These are phyloP conservation scores for Wickerhamiella parazyma DNA, from an alignment of 805 yeast genomes.

Conservation along the genomic window DNA sequence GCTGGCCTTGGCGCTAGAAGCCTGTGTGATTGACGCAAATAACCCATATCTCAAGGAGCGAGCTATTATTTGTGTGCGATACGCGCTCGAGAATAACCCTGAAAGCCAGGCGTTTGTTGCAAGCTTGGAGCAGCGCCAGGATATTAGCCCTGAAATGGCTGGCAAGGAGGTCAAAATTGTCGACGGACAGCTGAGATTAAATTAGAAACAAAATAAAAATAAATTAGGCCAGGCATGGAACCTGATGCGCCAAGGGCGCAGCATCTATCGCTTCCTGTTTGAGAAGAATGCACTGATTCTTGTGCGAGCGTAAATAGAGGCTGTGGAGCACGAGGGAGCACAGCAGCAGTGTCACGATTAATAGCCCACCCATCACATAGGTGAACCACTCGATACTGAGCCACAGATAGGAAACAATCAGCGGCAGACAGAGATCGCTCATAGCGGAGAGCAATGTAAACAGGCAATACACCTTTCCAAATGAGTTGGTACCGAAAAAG, in stretches of 20 bases:
- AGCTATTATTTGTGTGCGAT: conserved; percentile 64
- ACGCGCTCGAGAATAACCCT: conserved; percentile 47
- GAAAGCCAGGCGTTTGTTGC: conserved; percentile 69
- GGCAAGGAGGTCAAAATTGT: conserved; percentile 66
- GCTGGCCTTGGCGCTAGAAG: conserved; percentile 55
- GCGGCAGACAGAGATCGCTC: conserved; percentile 9
- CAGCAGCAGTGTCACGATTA: conserved; percentile 6
- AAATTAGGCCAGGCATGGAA: conserved; percentile 2
- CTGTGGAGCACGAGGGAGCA: neutral
- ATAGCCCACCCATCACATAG: neutral
- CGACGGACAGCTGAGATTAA: conserved; percentile 55
- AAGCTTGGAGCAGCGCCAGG: conserved; percentile 57
- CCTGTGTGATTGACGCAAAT: conserved; percentile 73
- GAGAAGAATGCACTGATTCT: conserved; percentile 8
- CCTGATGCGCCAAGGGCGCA: neutral
- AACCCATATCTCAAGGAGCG: conserved; percentile 74
- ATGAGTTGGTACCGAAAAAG: conserved; percentile 8
- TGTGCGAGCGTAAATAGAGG: neutral
- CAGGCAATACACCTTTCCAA: conserved; percentile 10
- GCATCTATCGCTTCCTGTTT: conserved; percentile 11
- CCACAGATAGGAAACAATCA: conserved; percentile 8
- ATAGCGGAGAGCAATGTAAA: conserved; percentile 1
- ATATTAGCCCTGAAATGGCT: conserved; percentile 48
- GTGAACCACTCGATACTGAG: neutral
- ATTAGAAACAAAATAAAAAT: conserved; percentile 14